These are phyloP conservation scores for Globisporangium spinosum DNA, from an alignment of 352 stramenopile species.

Conservation along the genomic window DNA sequence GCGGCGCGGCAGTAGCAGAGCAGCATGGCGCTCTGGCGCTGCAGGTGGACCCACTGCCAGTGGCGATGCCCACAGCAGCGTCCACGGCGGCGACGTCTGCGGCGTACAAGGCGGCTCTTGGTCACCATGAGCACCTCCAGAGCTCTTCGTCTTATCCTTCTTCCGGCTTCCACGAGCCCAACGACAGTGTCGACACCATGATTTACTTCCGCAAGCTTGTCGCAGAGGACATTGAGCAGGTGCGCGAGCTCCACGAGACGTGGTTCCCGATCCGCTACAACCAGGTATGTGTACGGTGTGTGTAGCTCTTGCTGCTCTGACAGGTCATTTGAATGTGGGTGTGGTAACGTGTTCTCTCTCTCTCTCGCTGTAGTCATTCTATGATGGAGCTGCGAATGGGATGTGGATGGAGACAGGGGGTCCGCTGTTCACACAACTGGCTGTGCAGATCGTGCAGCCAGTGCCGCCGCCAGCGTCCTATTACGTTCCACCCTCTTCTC, in stretches of 20 bases:
- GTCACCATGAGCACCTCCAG: neutral
- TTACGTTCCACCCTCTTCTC: slow-evolving; percentile 7
- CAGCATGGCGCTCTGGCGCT: slow-evolving; percentile 10
- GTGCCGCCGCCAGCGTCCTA: slow-evolving; percentile 8
- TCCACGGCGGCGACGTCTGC: neutral
- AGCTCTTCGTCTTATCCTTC: neutral
- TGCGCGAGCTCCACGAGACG: slow-evolving; percentile 93
- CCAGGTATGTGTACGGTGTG: slow-evolving; percentile 32
- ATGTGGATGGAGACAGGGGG: slow-evolving; percentile 87
- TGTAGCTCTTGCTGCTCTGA: neutral
- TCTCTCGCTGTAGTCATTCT: slow-evolving; percentile 73
- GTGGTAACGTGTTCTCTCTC: neutral
- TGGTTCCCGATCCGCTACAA: slow-evolving; percentile 98
- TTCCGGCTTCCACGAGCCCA: neutral
- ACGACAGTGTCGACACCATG: slow-evolving; percentile 24
- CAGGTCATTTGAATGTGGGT: neutral
- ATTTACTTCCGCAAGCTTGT: slow-evolving; percentile 71
- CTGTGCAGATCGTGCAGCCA: slow-evolving; percentile 44
- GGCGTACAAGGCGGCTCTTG: neutral
- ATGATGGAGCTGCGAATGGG: slow-evolving; percentile 86
- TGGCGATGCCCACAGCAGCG: neutral
- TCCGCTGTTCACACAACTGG: slow-evolving; percentile 88
- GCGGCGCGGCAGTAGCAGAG: slow-evolving; percentile 2
- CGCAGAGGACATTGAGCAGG: slow-evolving; percentile 79
- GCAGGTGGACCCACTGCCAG: slow-evolving; percentile 14